Base-by-base conservation (phyloP, 1,284 basidiomycete genomes). In the Laetiporus sulphureus region DNA sequence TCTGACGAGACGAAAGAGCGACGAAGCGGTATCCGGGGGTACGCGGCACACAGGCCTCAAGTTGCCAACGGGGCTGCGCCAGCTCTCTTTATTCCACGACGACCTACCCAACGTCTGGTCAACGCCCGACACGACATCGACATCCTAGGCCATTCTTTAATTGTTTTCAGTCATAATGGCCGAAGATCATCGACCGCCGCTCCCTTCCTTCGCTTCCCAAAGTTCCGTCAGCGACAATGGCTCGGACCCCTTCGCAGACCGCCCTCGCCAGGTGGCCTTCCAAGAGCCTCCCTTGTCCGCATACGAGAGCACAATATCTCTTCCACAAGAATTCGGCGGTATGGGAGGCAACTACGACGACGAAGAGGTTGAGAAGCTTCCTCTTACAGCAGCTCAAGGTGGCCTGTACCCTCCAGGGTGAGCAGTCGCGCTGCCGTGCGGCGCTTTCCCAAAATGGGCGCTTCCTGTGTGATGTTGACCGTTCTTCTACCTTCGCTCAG, bases 161-260 rank as follows among this genome's bases (percentile, higher is more conserved):
- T 34, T 40, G 32, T n/a, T n/a, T n/a, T 35, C 32, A 38, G 6
- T n/a, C 46, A 24, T 33, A 31, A 79, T 79, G 76, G 65, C 72
- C 40, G 66, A 59, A 42, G 56, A 71, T 53, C 60, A 62, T 48
- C 70, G 72, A 46, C 69, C 72, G 30, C 64, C 69, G 38, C 56
- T 68, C 30, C 65, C 68, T 38, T 67, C 69, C 24, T 58, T 63
- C 43, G 58, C 63, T 40, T 65, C 65, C 11, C 58, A 64, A 32
- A 16, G 50, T 24, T 53, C 56, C 36, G 33, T 35, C 12, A 53
- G 45, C 29, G 55, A 56, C 42, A 58, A 68, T 46, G 67, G 63
- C n/a, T n/a, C n/a, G n/a, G 80, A 87, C 58, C 84, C 84, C 15
- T 88, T 86, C 57, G 69, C 75, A 40, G 83, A 86, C 64, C 71